phyloP scores from a whole-genome alignment of 371 early-diverging fungal species.

The Polyrhizophydium stewartii region DNA sequence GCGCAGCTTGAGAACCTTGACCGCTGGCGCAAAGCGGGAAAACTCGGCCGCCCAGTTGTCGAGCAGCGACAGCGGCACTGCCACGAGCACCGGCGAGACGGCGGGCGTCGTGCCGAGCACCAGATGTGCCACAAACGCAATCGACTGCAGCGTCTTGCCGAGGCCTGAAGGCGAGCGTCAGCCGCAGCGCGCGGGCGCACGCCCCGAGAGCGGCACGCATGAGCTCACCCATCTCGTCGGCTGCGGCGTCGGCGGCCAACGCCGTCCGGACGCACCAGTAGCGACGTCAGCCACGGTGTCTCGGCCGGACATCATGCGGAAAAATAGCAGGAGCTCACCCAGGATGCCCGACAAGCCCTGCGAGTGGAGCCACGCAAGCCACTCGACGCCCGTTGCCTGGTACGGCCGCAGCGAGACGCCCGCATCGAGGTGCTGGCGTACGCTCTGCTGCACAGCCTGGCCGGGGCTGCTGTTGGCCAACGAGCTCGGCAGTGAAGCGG shows the following conservation, averaged over 20 bases:
- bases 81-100: conserved; percentile 78
- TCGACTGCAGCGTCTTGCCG: conserved; percentile 96
- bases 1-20: conserved; percentile 75
- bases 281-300: too few relatives aligned
- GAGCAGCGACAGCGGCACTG: conserved; percentile 93
- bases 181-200: conserved; percentile 6
- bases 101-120: background rate
- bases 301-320: too few relatives aligned
- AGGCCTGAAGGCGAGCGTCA: conserved; percentile 54
- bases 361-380: background rate
- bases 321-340: background rate
- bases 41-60: conserved; percentile 98
- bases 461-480: background rate
- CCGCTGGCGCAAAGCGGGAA: conserved; percentile 77
- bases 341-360: background rate
- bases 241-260: background rate
- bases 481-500: too few relatives aligned
- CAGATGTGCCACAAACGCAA: conserved; percentile 87
- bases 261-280: too few relatives aligned
- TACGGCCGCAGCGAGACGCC: background rate
- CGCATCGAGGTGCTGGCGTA: background rate
- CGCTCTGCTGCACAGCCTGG: background rate
- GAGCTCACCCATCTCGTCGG: background rate
- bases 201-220: background rate
- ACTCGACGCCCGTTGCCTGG: background rate